Conservation (phyloP, 805 yeast genomes). For the Yarrowia porcina region DNA sequence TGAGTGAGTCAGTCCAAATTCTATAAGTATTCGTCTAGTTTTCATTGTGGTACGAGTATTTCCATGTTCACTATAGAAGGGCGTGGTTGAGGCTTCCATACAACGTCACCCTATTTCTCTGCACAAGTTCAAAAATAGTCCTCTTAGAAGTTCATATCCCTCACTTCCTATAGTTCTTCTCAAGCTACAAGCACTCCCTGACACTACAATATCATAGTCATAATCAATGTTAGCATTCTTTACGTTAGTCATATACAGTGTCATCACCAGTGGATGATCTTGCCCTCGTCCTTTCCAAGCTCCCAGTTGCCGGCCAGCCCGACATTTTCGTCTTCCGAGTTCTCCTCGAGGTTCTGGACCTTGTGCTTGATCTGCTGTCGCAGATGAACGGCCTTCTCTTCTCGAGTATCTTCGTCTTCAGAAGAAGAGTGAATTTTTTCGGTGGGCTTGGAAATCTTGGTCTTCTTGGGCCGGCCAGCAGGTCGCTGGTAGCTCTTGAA, state of each 20-base stretch:
- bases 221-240: constrained; percentile 16
- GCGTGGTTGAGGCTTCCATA: no score
- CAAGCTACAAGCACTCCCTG: no score
- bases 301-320: constrained; percentile 24
- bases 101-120: no score
- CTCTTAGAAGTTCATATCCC: no score
- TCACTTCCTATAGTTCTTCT: no score
- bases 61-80: no score
- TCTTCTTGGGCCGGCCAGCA: constrained; percentile 1
- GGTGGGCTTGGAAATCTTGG: not conserved
- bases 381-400: not conserved
- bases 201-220: no score
- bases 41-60: no score
- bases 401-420: constrained; percentile 3
- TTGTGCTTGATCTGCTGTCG: constrained; percentile 19
- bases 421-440: constrained; percentile 15
- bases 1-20: no score
- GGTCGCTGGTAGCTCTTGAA: constrained; percentile 23
- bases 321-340: constrained; percentile 13
- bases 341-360: constrained; percentile 13
- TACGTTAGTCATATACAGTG: constrained; percentile 8
- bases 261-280: constrained; percentile 11
- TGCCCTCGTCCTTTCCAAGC: constrained; percentile 20
- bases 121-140: no score
- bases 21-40: no score